Percentiles rank a stretch among this genome's conserved stretches.
These are phyloP conservation scores for Blastocystis sp. DNA, from an alignment of 352 stramenopile genomes.

Conservation along the genomic window DNA sequence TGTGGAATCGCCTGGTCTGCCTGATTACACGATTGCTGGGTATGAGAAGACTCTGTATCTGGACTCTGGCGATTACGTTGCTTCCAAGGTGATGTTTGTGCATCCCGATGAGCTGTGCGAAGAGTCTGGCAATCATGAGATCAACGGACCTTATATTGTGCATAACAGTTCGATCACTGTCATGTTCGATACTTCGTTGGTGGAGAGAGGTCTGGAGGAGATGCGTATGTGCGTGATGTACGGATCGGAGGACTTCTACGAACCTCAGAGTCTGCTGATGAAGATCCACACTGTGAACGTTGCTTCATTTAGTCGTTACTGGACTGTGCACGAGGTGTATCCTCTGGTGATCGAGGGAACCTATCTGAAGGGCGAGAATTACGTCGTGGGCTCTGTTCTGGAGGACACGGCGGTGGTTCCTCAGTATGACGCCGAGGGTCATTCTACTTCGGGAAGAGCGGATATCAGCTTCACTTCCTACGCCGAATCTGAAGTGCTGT, in stretches of 20 bases:
- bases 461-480: neutral
- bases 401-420: neutral
- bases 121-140: neutral
- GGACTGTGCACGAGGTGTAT: constrained; percentile 44
- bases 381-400: neutral
- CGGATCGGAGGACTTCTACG: neutral
- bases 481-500: neutral
- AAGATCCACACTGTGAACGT: neutral
- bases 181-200: neutral
- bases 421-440: neutral
- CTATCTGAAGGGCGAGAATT: neutral
- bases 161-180: neutral
- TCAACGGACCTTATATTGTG: constrained; percentile 4
- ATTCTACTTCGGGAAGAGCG: neutral
- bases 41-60: neutral
- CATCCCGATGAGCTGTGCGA: neutral
- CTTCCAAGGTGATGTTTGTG: neutral
- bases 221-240: constrained; percentile 57
- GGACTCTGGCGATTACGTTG: neutral
- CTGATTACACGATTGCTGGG: neutral
- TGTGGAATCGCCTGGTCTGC: neutral
- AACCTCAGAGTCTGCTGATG: constrained; percentile 33
- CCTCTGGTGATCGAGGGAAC: neutral
- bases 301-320: neutral
- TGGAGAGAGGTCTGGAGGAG: neutral